Evolutionary conservation across 1,284 basidiomycete genomes (phyloP).

Genomic region (Boletus coffeatus): DNA sequence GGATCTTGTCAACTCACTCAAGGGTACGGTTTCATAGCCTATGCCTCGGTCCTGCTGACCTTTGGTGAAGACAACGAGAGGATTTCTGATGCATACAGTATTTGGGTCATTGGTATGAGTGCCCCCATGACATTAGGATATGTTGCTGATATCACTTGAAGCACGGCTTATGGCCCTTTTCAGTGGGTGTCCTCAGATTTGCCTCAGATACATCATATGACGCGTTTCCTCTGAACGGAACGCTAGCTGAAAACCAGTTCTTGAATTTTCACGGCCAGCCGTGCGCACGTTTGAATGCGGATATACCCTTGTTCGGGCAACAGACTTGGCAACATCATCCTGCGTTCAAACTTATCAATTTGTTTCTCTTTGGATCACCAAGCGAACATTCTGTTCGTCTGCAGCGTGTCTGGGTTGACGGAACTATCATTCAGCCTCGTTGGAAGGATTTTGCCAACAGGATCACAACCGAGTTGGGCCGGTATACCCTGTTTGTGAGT

Average conservation of each 20-base stretch:
- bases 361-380: conserved; percentile 14
- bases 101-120: conserved; percentile 18
- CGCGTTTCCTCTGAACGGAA: neutral
- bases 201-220: neutral
- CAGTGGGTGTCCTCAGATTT: conserved; percentile 7
- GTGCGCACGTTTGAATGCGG: conserved; percentile 15
- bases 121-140: neutral
- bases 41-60: conserved; percentile 1
- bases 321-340: conserved; percentile 9
- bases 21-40: conserved; percentile 1
- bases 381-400: conserved; percentile 14
- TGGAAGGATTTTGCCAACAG: conserved; percentile 36
- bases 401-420: conserved; percentile 21
- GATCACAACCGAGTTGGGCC: conserved; percentile 44
- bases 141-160: conserved; percentile 2
- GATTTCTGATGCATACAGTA: conserved; percentile 6
- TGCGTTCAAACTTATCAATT: conserved; percentile 5
- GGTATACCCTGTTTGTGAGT: conserved; percentile 46
- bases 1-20: conserved; percentile 18
- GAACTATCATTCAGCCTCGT: conserved; percentile 20
- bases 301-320: conserved; percentile 9
- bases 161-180: conserved; percentile 17
- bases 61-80: conserved; percentile 2
- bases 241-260: conserved; percentile 17
- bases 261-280: conserved; percentile 15